phyloP scores from a whole-genome alignment of 2,329 filamentous ascomycete genomes.

The Westerdykella ornata region DNA sequence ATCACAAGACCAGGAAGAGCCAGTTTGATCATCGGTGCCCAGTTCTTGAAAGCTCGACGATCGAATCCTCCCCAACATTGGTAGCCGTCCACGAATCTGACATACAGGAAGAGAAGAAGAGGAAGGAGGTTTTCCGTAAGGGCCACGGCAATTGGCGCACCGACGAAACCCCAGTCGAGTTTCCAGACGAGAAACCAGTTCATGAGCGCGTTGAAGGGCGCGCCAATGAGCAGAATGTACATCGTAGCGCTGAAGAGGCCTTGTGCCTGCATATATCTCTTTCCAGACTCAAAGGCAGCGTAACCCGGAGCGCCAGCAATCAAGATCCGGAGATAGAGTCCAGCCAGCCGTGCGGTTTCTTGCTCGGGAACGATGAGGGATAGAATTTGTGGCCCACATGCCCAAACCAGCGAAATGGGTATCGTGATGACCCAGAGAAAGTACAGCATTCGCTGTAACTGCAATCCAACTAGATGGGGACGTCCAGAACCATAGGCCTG shows the following conservation, averaged over 20 bases:
- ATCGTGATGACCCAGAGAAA: conserved; percentile 67
- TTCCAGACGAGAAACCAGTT: conserved; percentile 77
- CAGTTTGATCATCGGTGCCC: conserved; percentile 78
- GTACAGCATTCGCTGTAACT: conserved; percentile 73
- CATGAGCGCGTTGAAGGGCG: conserved; percentile 71
- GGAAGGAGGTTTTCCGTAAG: conserved; percentile 71
- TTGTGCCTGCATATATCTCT: conserved; percentile 84
- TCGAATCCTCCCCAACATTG: conserved; percentile 79
- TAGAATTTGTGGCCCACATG: conserved; percentile 59
- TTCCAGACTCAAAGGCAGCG: conserved; percentile 68
- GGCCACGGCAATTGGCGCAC: conserved; percentile 70
- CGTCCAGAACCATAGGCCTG: conserved; percentile 91
- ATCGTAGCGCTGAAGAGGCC: conserved; percentile 77
- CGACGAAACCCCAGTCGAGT: conserved; percentile 54
- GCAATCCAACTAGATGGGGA: conserved; percentile 79
- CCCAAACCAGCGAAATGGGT: conserved; percentile 67
- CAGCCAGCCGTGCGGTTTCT: conserved; percentile 64
- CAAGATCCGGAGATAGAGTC: conserved; percentile 64
- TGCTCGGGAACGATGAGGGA: conserved; percentile 60
- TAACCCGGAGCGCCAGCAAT: conserved; percentile 68
- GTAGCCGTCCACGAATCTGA: conserved; percentile 61
- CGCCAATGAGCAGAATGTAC: conserved; percentile 75
- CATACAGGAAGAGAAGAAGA: conserved; percentile 64
- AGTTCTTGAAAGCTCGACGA: conserved; percentile 63
- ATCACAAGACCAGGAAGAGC: conserved; percentile 86